These are phyloP conservation scores for Chloranthus sessilifolius DNA, from an alignment of 164 flowering plant species.

Conservation along the genomic window DNA sequence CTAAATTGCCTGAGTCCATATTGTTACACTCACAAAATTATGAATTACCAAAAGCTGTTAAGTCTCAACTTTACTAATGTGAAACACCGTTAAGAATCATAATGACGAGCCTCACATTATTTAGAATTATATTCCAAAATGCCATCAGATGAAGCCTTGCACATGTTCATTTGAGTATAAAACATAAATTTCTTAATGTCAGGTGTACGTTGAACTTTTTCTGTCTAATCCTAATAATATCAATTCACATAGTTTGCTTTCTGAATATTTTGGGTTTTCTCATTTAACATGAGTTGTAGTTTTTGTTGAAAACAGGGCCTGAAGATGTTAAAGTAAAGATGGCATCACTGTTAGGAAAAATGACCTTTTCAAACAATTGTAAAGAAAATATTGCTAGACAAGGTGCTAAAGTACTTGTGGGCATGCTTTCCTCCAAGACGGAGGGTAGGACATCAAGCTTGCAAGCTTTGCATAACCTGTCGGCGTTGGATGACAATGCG, in stretches of 20 bases:
- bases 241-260: too few relatives aligned
- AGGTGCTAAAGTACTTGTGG: slow-evolving; percentile 37
- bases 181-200: not conserved
- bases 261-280: too few relatives aligned
- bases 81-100: too few relatives aligned
- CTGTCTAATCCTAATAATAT: not conserved
- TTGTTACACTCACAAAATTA: too few relatives aligned
- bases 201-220: not conserved
- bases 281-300: not conserved
- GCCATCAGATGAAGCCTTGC: not conserved
- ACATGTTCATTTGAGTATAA: not conserved
- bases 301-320: slow-evolving; percentile 31
- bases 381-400: slow-evolving; percentile 50
- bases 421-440: slow-evolving; percentile 35
- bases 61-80: too few relatives aligned
- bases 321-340: slow-evolving; percentile 40
- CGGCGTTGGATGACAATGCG: slow-evolving; percentile 51
- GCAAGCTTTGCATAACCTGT: slow-evolving; percentile 46
- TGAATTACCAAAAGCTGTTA: too few relatives aligned
- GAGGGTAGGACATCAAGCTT: slow-evolving; percentile 38
- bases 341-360: slow-evolving; percentile 47
- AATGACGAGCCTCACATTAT: too few relatives aligned
- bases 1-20: too few relatives aligned
- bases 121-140: too few relatives aligned
- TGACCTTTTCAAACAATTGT: slow-evolving; percentile 45